phyloP scores from a whole-genome alignment of 2,329 filamentous ascomycete species.

The Monosporascus sp. region DNA sequence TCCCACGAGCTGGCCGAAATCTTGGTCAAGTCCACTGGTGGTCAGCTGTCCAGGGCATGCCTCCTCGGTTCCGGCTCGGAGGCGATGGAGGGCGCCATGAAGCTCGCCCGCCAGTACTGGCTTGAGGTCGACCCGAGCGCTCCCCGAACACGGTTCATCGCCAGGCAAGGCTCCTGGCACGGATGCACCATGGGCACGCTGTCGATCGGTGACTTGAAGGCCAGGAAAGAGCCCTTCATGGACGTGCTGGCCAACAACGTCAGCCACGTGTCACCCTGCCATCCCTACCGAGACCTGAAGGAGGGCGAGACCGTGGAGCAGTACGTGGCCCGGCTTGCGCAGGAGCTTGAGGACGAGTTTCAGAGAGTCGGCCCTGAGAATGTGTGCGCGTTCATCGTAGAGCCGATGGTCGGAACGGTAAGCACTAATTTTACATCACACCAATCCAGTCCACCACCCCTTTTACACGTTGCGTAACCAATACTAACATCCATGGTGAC shows the following conservation, averaged over 20 bases:
- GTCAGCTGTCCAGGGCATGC: neutral
- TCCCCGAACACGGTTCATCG: neutral
- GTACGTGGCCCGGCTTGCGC: conserved; percentile 46
- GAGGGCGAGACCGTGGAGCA: conserved; percentile 7
- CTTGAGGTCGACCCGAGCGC: conserved; percentile 40
- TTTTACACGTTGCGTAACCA: too few relatives aligned
- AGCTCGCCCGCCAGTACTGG: conserved; percentile 59
- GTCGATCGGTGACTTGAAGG: neutral
- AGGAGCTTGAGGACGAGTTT: conserved; percentile 53
- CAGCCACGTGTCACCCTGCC: neutral
- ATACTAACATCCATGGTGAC: too few relatives aligned
- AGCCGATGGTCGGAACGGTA: conserved; percentile 54
- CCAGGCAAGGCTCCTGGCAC: neutral
- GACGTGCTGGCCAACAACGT: neutral
- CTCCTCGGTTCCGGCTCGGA: conserved; percentile 45
- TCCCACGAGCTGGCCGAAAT: too few relatives aligned
- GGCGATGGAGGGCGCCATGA: conserved; percentile 60
- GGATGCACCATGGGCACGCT: neutral
- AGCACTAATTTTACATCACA: too few relatives aligned
- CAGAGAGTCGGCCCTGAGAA: conserved; percentile 44
- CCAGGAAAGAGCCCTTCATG: neutral
- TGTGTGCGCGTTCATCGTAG: conserved; percentile 54
- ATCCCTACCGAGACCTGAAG: neutral
- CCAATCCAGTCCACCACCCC: too few relatives aligned
- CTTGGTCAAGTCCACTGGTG: neutral